Percentiles rank a stretch among this genome's conserved stretches.
These are phyloP conservation scores for Sclerotinia sclerotiorum DNA, from an alignment of 2,329 filamentous ascomycete genomes.

Conservation along the genomic window DNA sequence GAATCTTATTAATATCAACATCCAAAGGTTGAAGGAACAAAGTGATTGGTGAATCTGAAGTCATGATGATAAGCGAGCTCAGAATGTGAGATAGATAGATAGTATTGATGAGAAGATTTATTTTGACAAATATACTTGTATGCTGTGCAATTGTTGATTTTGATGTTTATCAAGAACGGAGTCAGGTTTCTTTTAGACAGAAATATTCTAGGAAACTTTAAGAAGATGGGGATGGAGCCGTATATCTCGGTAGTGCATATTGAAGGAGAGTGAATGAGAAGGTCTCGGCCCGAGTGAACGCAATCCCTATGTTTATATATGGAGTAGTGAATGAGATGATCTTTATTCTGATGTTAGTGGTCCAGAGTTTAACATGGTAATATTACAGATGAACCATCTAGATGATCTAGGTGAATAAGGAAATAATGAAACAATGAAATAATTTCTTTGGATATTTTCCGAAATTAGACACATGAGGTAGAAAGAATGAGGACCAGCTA, in stretches of 20 bases:
- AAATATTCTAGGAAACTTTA: too few species aligned
- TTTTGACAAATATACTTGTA: constrained; percentile 3
- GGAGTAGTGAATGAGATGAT: neutral
- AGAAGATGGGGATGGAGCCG: neutral
- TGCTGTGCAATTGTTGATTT: neutral
- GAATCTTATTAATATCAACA: constrained; percentile 49
- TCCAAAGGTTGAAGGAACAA: constrained; percentile 52
- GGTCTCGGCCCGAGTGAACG: neutral
- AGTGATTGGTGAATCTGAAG: constrained; percentile 24
- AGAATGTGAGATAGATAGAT: neutral
- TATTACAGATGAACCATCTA: neutral
- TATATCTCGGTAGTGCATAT: constrained; percentile 1
- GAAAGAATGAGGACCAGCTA: neutral
- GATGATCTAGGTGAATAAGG: neutral
- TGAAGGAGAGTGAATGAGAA: constrained; percentile 6
- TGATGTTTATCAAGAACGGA: neutral
- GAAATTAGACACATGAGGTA: neutral
- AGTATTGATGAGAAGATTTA: neutral
- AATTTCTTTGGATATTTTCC: neutral
- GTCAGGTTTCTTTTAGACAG: too few species aligned
- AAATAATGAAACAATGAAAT: neutral
- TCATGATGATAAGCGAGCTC: constrained; percentile 27
- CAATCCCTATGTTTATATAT: too few species aligned
- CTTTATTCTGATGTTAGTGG: neutral
- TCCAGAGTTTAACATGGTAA: neutral